Base-by-base conservation (phyloP, 2,329 filamentous ascomycete species). In the Fusarium odoratissimum region DNA sequence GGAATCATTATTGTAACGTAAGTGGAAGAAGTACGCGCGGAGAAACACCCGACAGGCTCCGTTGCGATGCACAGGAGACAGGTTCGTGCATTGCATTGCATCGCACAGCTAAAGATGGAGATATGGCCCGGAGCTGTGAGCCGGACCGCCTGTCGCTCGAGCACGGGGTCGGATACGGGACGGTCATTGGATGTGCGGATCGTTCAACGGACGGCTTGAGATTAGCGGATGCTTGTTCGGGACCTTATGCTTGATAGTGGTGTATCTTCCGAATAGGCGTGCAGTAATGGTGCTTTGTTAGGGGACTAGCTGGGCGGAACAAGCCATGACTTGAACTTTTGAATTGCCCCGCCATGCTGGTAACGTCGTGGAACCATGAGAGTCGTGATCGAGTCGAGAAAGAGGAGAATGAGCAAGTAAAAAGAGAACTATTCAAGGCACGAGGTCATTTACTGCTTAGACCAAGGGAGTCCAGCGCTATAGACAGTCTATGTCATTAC, bases 81-180 rank as follows among this genome's bases (percentile, higher is more conserved):
- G 44, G 59, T 40, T 62, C 56, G 40, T 40, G 67, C 67, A 69
- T 52, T 49, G 54, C 42, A 54, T 54, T 49, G 54, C 42, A 54
- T 48, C 49, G 45, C 35, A 63, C 64, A 71, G 45, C 44, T 58
- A 51, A 69, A 46, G 46, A 59, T 70, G 59, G 69, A 70, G 49
- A 55, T 48, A 59, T 42, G 28, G 31, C 51, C 48, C 48, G 58
- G 70, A 35, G 54, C 51, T 57, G 61, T 60, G 64, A 73, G 63
- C 68, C 72, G 71, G 69, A 69, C 49, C 69, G 40, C 77, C 78
- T 80, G 77, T 81, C 78, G 74, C 75, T 78, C 65, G 72, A 71
- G 77, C 80, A 81, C 80, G 80, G 76, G 80, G 79, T 72, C 49
- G 40, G 51, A 77, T 73, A 61, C 65, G 72, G 49, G 40, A 61